These are phyloP conservation scores for Geosmithia flava DNA, from an alignment of 2,329 filamentous ascomycete genomes.

Conservation along the genomic window DNA sequence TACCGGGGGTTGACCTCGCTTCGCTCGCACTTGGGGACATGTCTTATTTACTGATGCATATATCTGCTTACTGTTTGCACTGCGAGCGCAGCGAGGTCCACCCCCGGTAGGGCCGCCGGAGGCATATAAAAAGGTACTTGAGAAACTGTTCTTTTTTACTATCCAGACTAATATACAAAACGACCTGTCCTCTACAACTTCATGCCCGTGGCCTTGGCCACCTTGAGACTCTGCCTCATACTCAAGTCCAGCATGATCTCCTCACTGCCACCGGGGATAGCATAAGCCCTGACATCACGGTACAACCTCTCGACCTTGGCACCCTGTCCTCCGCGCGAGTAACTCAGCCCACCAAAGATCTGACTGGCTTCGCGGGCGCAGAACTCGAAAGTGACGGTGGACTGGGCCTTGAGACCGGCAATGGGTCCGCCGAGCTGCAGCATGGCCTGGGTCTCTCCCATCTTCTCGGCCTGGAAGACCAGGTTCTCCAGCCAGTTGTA, in stretches of 20 bases:
- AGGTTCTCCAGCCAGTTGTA: constrained; percentile 95
- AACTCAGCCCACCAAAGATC: constrained; percentile 92
- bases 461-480: constrained; percentile 83
- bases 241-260: constrained; percentile 98
- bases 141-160: not conserved
- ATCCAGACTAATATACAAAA: not conserved
- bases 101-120: no score
- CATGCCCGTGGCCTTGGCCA: constrained; percentile 88
- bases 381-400: constrained; percentile 92
- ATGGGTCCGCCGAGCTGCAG: constrained; percentile 89
- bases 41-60: not conserved
- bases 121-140: not conserved
- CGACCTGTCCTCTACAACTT: no score
- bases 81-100: no score
- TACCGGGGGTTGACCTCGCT: no score
- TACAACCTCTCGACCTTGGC: constrained; percentile 92
- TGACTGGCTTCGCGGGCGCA: constrained; percentile 93
- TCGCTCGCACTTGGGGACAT: not conserved
- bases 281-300: constrained; percentile 89
- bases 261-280: constrained; percentile 88
- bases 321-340: constrained; percentile 86
- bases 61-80: no score
- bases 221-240: constrained; percentile 79
- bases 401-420: constrained; percentile 85
- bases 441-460: constrained; percentile 94